A percentile compares a stretch with the other conserved stretches of the same genome.
Conservation (phyloP, 495 filamentous ascomycete genomes). For the Podospora comata region DNA sequence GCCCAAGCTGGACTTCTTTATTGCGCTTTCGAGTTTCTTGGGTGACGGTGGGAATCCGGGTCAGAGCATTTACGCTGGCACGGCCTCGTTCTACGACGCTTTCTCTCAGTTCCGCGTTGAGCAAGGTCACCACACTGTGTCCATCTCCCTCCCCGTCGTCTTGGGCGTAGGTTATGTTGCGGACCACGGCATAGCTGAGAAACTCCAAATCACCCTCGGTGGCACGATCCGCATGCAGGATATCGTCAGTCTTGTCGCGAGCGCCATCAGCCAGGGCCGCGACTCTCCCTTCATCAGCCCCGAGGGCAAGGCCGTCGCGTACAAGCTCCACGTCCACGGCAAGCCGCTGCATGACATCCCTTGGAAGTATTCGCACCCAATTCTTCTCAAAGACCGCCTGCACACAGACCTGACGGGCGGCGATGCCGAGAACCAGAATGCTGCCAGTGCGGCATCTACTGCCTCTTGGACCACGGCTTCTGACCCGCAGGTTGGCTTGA, state of each 20-base stretch:
- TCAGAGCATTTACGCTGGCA: slow-evolving; percentile 1
- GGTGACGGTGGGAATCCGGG: neutral
- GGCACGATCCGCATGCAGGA: slow-evolving; percentile 1
- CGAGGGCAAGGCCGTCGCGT: neutral
- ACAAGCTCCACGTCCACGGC: neutral
- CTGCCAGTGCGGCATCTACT: neutral
- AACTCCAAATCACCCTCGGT: neutral
- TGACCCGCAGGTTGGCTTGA: neutral
- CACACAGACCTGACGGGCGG: neutral
- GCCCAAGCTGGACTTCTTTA: slow-evolving; percentile 1
- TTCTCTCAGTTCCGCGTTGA: neutral
- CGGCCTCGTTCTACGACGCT: neutral
- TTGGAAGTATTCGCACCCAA: slow-evolving; percentile 1
- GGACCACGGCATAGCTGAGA: neutral
- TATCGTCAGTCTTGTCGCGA: neutral
- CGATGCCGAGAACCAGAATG: neutral
- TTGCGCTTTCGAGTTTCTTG: neutral
- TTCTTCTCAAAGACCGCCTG: slow-evolving; percentile 2
- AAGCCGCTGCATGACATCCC: neutral
- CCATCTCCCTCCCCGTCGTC: slow-evolving; percentile 2
- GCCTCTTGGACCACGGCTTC: neutral
- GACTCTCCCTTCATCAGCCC: slow-evolving; percentile 4
- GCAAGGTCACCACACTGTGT: neutral
- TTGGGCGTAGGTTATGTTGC: neutral
- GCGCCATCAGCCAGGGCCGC: neutral